Evolutionary conservation across 164 flowering plant species (phyloP), one percentile per base, ranked within the genome.

Genomic region (Liquidambar formosana): DNA sequence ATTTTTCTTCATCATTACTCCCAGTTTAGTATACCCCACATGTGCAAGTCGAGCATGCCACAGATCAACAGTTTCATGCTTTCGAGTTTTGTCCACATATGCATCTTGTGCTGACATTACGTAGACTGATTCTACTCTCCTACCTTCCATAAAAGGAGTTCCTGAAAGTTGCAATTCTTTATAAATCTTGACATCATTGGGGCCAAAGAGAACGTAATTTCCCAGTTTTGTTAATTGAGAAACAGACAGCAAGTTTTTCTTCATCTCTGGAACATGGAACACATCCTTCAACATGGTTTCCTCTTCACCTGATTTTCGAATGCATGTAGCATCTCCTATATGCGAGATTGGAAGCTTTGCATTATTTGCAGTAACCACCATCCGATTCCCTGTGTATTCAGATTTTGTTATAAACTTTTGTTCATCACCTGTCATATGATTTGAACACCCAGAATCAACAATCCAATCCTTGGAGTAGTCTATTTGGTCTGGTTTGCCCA

Each of bases 211-310:
- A 0, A 73, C 70, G 61, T 19, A 73, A 22, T 77, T 23, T 0
- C 72, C 64, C 0, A 46, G 49, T 8, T 61, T 44, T 8, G 63
- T 67, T 15, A 77, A n/a, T 51, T 77, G 69, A 26, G 77, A 10
- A 0, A 77, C 59, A 5, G 69, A 77, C 0, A 73, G 57, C 0
- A 70, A 8, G 21, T 66, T 77, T 41, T 70, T 77, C 41, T 65
- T 73, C 65, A 77, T 73, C 0, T 72, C 56, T 44, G 63, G 68
- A 8, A 73, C 72, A 44, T 75, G 68, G 23, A 52, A 75, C 0
- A 75, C 68, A 57, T 56, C 59, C 23, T 76, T 27, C 3, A 72
- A 44, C 10, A 2, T 4, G 10, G 70, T 49, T 13, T 75, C 15
- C 62, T 19, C 22, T 45, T 60, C 18, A 54, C 62, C 26, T n/a